Evolutionary conservation across 2,329 filamentous ascomycete species (phyloP).

Genomic region (Chaetothyriales sp.): DNA sequence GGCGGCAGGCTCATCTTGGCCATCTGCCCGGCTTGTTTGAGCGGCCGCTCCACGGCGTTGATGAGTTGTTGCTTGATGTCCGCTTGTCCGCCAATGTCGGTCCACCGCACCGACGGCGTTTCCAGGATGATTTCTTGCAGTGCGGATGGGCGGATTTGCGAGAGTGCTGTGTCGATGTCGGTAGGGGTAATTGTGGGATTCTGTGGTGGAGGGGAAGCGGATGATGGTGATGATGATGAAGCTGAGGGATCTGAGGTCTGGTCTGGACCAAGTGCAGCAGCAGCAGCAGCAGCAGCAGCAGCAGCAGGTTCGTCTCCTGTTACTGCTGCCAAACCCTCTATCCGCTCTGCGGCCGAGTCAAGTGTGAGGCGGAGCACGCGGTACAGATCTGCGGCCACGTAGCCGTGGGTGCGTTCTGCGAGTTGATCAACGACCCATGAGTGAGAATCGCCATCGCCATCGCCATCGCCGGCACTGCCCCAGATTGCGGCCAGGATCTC

Average conservation of each 20-base stretch:
- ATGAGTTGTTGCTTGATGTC: slow-evolving; percentile 51
- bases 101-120: slow-evolving; percentile 72
- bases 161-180: slow-evolving; percentile 52
- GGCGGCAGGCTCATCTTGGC: slow-evolving; percentile 39
- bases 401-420: slow-evolving; percentile 69
- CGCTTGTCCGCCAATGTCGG: slow-evolving; percentile 73
- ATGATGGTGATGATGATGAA: neutral
- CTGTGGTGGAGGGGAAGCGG: slow-evolving; percentile 18
- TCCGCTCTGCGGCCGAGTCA: slow-evolving; percentile 6
- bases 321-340: neutral
- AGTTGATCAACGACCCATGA: slow-evolving; percentile 44
- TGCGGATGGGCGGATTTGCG: slow-evolving; percentile 59
- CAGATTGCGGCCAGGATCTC: slow-evolving; percentile 55
- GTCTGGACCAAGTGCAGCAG: neutral
- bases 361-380: slow-evolving; percentile 43
- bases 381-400: slow-evolving; percentile 63
- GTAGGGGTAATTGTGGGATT: slow-evolving; percentile 21
- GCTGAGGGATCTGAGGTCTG: neutral
- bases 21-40: slow-evolving; percentile 39
- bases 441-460: slow-evolving; percentile 26
- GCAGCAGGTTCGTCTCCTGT: too few species aligned
- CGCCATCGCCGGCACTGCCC: slow-evolving; percentile 33
- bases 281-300: too few species aligned
- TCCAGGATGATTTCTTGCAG: slow-evolving; percentile 84
- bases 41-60: slow-evolving; percentile 42